These are phyloP conservation scores for Diaporthe citrichinensis DNA, from an alignment of 2,329 filamentous ascomycete genomes.

Conservation along the genomic window DNA sequence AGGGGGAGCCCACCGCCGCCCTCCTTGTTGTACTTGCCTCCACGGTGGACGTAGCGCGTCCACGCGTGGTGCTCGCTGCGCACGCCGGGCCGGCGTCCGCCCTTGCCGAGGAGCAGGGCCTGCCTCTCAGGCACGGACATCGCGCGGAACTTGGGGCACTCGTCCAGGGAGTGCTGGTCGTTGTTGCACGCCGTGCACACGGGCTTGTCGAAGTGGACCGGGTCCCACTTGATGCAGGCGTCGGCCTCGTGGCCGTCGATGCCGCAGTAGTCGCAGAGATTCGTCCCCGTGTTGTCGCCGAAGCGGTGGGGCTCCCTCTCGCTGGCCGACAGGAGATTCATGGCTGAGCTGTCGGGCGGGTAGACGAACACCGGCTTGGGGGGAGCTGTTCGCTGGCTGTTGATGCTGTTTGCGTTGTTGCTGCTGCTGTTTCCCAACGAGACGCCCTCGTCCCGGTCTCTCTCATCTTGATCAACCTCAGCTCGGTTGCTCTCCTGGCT, in stretches of 20 bases:
- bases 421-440: background rate
- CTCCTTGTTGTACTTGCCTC: background rate
- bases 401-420: background rate
- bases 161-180: constrained; percentile 19
- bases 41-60: background rate
- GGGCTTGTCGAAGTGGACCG: constrained; percentile 29
- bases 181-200: constrained; percentile 34
- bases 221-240: constrained; percentile 31
- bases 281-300: constrained; percentile 23
- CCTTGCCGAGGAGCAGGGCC: constrained; percentile 23
- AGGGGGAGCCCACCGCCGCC: background rate
- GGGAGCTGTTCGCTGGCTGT: too few relatives aligned
- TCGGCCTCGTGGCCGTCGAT: constrained; percentile 32
- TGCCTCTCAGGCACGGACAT: background rate
- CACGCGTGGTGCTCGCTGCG: constrained; percentile 29
- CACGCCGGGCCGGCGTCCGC: constrained; percentile 26
- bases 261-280: constrained; percentile 30
- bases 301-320: constrained; percentile 9
- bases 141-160: constrained; percentile 20
- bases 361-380: background rate
- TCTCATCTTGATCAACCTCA: background rate
- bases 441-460: background rate
- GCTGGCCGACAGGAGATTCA: background rate
- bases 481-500: background rate
- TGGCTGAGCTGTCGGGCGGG: background rate